Percentiles rank a stretch among this genome's conserved stretches.
Conservation (phyloP, 495 filamentous ascomycete genomes). For the Pseudevernia furfuracea region DNA sequence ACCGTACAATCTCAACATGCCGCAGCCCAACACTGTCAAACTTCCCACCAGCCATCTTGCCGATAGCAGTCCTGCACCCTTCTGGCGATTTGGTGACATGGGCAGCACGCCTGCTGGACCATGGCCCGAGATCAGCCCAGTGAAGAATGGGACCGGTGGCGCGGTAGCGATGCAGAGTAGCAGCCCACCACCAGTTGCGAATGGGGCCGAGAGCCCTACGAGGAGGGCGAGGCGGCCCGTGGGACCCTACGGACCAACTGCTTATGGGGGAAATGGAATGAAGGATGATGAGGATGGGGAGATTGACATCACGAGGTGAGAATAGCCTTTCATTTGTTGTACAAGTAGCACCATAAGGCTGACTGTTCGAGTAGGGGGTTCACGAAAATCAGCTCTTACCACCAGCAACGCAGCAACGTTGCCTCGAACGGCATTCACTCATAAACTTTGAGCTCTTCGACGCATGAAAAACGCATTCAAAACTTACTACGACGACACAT, state of each 20-base stretch:
- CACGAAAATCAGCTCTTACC: conserved; percentile 62
- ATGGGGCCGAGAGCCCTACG: conserved; percentile 34
- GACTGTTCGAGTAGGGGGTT: conserved; percentile 51
- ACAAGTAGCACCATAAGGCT: background rate
- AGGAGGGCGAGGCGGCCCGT: conserved; percentile 11
- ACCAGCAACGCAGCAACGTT: conserved; percentile 45
- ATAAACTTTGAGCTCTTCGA: background rate
- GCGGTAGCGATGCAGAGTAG: conserved; percentile 57
- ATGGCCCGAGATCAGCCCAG: conserved; percentile 51
- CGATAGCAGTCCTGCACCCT: conserved; percentile 90
- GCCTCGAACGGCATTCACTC: conserved; percentile 20
- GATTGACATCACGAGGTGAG: conserved; percentile 62
- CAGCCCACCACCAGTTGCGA: conserved; percentile 51
- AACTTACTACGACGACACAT: background rate
- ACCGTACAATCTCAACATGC: conserved; percentile 72
- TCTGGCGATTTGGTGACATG: conserved; percentile 73
- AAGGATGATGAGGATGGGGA: conserved; percentile 50
- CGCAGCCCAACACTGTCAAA: conserved; percentile 81
- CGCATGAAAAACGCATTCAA: background rate
- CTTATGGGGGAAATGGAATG: conserved; percentile 32
- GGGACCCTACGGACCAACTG: conserved; percentile 14
- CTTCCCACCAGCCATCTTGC: conserved; percentile 92
- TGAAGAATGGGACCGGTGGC: conserved; percentile 43
- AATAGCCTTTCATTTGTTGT: conserved; percentile 9
- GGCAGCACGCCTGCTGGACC: conserved; percentile 71